phyloP scores from a whole-genome alignment of 495 filamentous ascomycete species.

The Talaromyces ruber region DNA sequence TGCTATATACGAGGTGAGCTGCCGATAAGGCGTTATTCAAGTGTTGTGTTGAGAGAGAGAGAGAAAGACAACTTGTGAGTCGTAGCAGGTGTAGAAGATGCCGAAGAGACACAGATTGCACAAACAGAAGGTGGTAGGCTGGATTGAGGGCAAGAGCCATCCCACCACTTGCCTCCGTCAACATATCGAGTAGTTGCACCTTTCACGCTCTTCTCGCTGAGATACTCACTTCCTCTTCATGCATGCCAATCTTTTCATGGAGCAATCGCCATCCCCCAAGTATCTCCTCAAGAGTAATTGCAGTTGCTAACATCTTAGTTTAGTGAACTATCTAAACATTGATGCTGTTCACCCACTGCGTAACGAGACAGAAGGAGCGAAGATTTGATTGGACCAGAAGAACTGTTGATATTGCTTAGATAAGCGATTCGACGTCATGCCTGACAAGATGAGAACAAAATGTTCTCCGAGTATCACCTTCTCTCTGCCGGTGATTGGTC shows the following conservation, averaged over 20 bases:
- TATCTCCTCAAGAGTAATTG: no score
- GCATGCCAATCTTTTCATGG: no score
- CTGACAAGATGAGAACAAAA: background rate
- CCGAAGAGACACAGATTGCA: background rate
- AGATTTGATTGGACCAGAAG: background rate
- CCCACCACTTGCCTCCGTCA: background rate
- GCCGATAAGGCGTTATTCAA: background rate
- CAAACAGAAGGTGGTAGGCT: background rate
- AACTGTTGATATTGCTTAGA: background rate
- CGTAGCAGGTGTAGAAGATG: background rate
- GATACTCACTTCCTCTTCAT: no score
- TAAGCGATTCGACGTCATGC: background rate
- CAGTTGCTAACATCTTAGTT: no score
- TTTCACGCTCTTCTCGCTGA: no score
- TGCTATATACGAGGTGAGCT: background rate
- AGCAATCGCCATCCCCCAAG: no score
- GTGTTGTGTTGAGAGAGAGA: background rate
- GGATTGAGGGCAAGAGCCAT: background rate
- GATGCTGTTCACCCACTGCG: no score
- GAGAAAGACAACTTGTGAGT: background rate
- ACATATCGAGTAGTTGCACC: background rate
- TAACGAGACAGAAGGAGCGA: background rate
- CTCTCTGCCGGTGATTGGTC: background rate
- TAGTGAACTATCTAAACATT: no score
- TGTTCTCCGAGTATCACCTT: no score